Conservation (phyloP, 306 rosid genomes). For the Elaeagnus macrophylla region DNA sequence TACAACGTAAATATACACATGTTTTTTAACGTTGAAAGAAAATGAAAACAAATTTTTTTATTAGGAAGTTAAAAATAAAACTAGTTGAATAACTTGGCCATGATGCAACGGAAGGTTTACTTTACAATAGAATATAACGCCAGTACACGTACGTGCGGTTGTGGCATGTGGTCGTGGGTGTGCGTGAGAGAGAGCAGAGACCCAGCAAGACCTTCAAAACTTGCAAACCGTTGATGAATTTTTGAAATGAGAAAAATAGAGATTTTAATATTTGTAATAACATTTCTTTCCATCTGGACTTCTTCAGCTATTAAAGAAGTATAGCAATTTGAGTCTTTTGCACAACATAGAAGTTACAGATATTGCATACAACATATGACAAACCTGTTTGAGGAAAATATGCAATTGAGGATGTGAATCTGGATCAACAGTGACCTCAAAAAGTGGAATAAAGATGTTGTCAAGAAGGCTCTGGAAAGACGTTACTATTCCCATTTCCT, state of each 20-base stretch:
- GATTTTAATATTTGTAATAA: not conserved
- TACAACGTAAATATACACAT: no score
- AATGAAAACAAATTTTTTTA: no score
- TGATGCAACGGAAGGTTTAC: not conserved
- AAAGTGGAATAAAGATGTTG: constrained; percentile 87
- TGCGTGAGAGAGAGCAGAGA: not conserved
- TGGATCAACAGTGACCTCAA: constrained; percentile 92
- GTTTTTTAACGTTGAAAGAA: no score
- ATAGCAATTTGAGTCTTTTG: not conserved
- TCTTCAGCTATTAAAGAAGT: not conserved
- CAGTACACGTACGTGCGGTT: no score
- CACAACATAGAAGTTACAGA: constrained; percentile 3
- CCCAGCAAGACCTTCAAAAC: not conserved
- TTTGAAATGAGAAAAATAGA: not conserved
- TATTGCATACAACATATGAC: constrained; percentile 3
- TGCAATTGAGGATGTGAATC: constrained; percentile 97
- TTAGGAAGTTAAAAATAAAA: no score
- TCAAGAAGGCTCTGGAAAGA: constrained; percentile 97
- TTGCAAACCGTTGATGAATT: not conserved
- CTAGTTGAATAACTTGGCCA: no score
- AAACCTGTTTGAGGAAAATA: constrained; percentile 89
- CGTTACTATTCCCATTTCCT: constrained; percentile 97
- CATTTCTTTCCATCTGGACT: not conserved
- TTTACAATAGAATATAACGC: no score
- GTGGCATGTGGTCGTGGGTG: no score